Base-by-base conservation (phyloP, 306 rosid species). In the Pterocarpus macrocarpus region DNA sequence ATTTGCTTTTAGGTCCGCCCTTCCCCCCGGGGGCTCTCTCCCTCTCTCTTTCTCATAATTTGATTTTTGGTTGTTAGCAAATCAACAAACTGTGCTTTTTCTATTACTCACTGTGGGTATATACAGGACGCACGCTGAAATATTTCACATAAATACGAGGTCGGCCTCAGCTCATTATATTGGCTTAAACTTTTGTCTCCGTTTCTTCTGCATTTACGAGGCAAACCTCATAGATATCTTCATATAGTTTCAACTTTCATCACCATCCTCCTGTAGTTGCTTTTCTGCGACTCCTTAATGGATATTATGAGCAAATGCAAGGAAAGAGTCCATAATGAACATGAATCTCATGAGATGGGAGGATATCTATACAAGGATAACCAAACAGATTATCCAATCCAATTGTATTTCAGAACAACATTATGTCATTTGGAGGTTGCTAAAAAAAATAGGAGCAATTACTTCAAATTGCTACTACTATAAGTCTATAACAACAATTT, bases 381-480 rank as follows among this genome's bases (percentile, higher is more conserved):
- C 50, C 49, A 71, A 35, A 72, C 33, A 63, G 4, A 56, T 63
- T 50, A 63, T 49, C 16, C 36, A 50, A 34, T 69, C 50, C 38
- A 30, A 32, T 34, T 44, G 30, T 67, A 53, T 38, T 14, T 39
- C 68, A 62, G 22, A 69, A 73, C 32, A 73, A 22, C 30, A 32
- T 10, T 43, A 17, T 11, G 70, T 34, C 71, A 45, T 39, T 30
- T 79, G 43, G 22, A 30, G 30, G 30, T 47, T 34, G 43, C 13
- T 41, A 70, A 4, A 59, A 22, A 5, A 68, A 34, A 43, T n/a
- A 2, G 13, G 36, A 16, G 62, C 39, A 16, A 39, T 56, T 56
- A 1, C 52, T 71, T 80, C 76, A 28, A 61, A 35, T 80, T 62
- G 69, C 36, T n/a, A 70, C 9, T 35, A 34, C 35, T 35, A 34